Conservation (phyloP, 768 basidiomycete genomes). For the Agrocybe praecox region DNA sequence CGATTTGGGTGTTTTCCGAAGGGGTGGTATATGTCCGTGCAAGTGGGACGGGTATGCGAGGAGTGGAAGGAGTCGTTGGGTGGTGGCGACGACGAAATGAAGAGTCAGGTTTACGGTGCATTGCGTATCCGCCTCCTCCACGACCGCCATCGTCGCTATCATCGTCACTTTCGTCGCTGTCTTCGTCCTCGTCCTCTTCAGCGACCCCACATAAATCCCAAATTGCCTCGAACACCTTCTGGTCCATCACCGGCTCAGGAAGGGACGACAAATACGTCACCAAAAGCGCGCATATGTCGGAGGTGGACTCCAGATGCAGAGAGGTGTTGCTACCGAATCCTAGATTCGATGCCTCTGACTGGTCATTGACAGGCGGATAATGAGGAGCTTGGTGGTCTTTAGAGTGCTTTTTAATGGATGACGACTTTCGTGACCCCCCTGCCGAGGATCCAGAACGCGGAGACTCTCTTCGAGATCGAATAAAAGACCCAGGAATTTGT, state of each 20-base stretch:
- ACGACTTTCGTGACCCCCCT: not conserved
- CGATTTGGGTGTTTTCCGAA: conserved; percentile 23
- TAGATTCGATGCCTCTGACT: not conserved
- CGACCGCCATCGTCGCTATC: conserved; percentile 9
- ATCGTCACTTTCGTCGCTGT: not conserved
- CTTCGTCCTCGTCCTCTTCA: conserved; percentile 11
- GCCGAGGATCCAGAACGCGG: too few species aligned
- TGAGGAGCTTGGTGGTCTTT: not conserved
- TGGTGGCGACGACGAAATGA: not conserved
- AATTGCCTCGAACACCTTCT: conserved; percentile 28
- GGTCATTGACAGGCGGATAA: not conserved
- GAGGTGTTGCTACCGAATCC: conserved; percentile 30
- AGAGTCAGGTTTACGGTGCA: not conserved
- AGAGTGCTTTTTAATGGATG: not conserved
- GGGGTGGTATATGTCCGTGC: conserved; percentile 19
- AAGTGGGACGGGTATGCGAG: conserved; percentile 12
- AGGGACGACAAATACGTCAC: conserved; percentile 41
- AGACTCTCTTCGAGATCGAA: conserved; percentile 16
- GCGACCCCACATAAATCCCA: conserved; percentile 36
- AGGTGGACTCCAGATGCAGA: conserved; percentile 36
- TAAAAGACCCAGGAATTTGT: conserved; percentile 19
- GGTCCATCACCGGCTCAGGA: conserved; percentile 39
- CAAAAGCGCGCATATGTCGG: conserved; percentile 43
- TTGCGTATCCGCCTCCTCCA: not conserved
- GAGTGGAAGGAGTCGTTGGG: conserved; percentile 1